These are phyloP conservation scores for Tulasnella sp. DNA, from an alignment of 768 basidiomycete species.

Conservation along the genomic window DNA sequence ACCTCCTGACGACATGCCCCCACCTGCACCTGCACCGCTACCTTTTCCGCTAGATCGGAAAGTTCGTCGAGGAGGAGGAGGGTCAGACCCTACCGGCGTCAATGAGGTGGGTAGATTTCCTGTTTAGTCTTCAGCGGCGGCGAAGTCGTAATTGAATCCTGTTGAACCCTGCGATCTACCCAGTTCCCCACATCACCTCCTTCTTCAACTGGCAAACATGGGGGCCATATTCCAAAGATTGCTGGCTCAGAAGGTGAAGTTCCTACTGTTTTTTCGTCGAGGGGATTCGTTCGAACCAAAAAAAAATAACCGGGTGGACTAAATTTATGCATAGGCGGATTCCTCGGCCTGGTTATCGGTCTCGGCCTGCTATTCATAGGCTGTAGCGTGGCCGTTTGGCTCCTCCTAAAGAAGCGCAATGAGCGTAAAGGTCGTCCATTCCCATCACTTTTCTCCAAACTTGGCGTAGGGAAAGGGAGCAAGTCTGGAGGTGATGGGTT, in stretches of 20 bases:
- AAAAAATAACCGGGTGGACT: not conserved
- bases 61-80: not conserved
- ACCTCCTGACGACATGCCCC: slow-evolving; percentile 7
- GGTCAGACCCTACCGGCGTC: not conserved
- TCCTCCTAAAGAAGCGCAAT: slow-evolving; percentile 9
- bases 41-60: slow-evolving; percentile 7
- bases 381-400: slow-evolving; percentile 19
- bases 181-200: slow-evolving; percentile 23
- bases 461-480: not conserved
- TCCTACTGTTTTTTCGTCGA: not conserved
- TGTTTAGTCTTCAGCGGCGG: not conserved
- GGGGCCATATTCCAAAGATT: slow-evolving; percentile 21
- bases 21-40: not conserved
- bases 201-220: slow-evolving; percentile 14
- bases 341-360: slow-evolving; percentile 20
- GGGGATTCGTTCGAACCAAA: not conserved
- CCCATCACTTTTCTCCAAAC: slow-evolving; percentile 7
- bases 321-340: slow-evolving; percentile 1
- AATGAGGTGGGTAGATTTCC: not conserved
- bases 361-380: slow-evolving; percentile 27
- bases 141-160: not conserved
- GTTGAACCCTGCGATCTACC: not conserved
- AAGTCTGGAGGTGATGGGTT: slow-evolving; percentile 6
- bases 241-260: slow-evolving; percentile 25
- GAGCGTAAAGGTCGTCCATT: not conserved